Base-by-base conservation (phyloP, 345 rosid species). In the Melaleuca quinquenervia region DNA sequence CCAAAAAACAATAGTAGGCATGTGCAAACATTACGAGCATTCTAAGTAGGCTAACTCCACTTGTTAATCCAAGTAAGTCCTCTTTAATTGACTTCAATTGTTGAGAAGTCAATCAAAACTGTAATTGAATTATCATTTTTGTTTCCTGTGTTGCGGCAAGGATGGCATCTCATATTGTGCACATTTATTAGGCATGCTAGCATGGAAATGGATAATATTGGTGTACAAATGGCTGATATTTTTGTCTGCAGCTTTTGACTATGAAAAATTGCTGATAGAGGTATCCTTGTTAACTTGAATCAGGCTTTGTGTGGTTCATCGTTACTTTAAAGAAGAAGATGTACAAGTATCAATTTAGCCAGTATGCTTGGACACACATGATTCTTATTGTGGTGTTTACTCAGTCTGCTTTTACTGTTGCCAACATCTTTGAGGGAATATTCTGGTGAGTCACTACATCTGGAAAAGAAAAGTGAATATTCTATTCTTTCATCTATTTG, bases 311-410 rank as follows among this genome's bases (percentile, higher is more conserved):
- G 92, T 97, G 99, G 99, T 97, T 97, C 93, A 97, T 97, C 89
- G 95, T 97, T 84, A 91, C 99, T 27, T 88, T 97, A 75, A 97
- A 97, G 91, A 97, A 95, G 98, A 94, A 94, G 95, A 94, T 96
- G 98, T 97, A 97, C 93, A 96, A 97, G 95, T 97, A 97, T 95
- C 99, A 97, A 91, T 97, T 97, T 94, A 94, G 98, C 89, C 99
- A 97, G 88, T 96, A 94, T 87, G 98, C 99, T 52, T 97, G 99
- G 99, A 97, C 98, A 21, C 99, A 97, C 86, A 97, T 97, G 99
- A 97, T 97, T 89, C 91, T 97, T 86, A 95, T 96, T 24, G 98
- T 97, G 90, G 98, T 97, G 87, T 97, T 97, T 88, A 91, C 96
- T 5, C 99, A 97, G 86, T 97, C 98, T 22, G 93, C 99, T n/a